Base-by-base conservation (phyloP, 139 green algal species). In the Raphidocelis subcapitata region DNA sequence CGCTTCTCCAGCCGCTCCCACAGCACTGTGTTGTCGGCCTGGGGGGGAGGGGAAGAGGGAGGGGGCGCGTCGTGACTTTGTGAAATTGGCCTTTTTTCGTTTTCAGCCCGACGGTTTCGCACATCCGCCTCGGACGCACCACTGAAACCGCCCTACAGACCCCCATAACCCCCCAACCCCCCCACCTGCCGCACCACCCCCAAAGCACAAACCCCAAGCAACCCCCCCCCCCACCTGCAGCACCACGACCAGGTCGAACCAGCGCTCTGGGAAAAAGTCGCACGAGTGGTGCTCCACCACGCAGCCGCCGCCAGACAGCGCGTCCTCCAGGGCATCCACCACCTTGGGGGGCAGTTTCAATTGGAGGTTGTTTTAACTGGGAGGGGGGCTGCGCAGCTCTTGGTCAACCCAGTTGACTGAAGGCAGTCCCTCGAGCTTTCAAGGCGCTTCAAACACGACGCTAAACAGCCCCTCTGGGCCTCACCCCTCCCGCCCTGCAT, bases 191-290 rank as follows among this genome's bases (percentile, higher is more conserved):
- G n/a, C n/a, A n/a, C n/a, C n/a, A n/a, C n/a, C n/a, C n/a, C n/a
- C n/a, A n/a, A n/a, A n/a, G n/a, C n/a, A n/a, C n/a, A n/a, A n/a
- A n/a, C n/a, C n/a, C n/a, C n/a, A n/a, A n/a, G n/a, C n/a, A n/a
- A n/a, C n/a, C n/a, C n/a, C n/a, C n/a, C n/a, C n/a, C n/a, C n/a
- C n/a, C n/a, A n/a, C n/a, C 75, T 95, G 91, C 59, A 99, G 82
- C 26, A 98, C 93, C 2, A 98, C 76, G 1, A 99, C 94, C 37
- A 97, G 77, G 72, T 99, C 93, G 79, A 99, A 99, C 93, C 94
- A 99, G 81, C 96, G 79, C 57, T 99, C 96, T 15, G 96, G 96
- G 73, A 99, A 99, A 51, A 99, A 96, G 73, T 99, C 96, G 80
- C 93, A 99, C 54, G 83, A 82, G 81, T 99, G 96, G 73, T 98